phyloP scores from a whole-genome alignment of 768 basidiomycete genomes.

The Tephrocybe rancida region DNA sequence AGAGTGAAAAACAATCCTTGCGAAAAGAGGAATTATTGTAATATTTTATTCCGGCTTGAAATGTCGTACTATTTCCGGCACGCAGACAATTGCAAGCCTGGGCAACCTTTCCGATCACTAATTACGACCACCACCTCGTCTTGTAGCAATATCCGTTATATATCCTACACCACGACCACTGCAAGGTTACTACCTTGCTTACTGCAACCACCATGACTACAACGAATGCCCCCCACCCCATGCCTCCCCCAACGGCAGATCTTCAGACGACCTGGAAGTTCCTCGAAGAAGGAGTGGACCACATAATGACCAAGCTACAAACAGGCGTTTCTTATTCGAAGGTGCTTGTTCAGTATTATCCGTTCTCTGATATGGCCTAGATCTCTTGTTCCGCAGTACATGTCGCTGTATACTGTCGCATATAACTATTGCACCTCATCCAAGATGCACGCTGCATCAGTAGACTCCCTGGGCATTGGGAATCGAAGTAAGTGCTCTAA shows the following conservation, averaged over 20 bases:
- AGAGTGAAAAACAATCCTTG: no score
- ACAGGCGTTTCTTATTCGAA: slow-evolving; percentile 86
- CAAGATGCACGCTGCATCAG: slow-evolving; percentile 59
- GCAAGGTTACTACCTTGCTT: slow-evolving; percentile 5
- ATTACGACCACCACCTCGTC: background rate
- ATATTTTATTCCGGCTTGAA: no score
- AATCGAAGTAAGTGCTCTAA: slow-evolving; percentile 66
- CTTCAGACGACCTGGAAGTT: slow-evolving; percentile 86
- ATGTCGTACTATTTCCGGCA: background rate
- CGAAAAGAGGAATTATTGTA: no score
- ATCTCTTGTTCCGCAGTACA: slow-evolving; percentile 54
- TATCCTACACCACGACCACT: slow-evolving; percentile 5
- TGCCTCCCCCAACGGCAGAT: slow-evolving; percentile 73
- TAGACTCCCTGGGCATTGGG: slow-evolving; percentile 51
- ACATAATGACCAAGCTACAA: slow-evolving; percentile 90
- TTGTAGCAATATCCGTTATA: background rate
- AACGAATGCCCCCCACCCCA: slow-evolving; percentile 38
- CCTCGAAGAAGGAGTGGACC: slow-evolving; percentile 86
- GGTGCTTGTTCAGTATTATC: slow-evolving; percentile 27
- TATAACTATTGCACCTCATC: slow-evolving; percentile 98
- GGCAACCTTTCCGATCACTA: slow-evolving; percentile 13
- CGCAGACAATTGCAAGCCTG: background rate
- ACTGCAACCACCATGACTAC: slow-evolving; percentile 34
- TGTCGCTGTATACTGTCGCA: slow-evolving; percentile 88
- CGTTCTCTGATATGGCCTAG: background rate